phyloP scores from a whole-genome alignment of 495 filamentous ascomycete species.

The Pyrenula aspistea region DNA sequence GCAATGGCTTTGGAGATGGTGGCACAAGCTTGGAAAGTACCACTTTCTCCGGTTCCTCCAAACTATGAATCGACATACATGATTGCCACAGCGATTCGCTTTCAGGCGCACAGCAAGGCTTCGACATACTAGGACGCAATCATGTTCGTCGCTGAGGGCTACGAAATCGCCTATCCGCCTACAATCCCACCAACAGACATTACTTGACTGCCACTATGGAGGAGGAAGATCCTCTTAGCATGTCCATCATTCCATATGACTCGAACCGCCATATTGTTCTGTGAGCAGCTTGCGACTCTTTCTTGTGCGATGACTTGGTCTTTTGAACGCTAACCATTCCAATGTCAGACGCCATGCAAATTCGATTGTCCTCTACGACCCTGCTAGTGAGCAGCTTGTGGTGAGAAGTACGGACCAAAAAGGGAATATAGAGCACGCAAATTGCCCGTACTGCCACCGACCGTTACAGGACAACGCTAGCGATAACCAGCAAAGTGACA shows the following conservation, averaged over 20 bases:
- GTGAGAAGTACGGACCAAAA: constrained; percentile 50
- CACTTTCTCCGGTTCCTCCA: too few relatives aligned
- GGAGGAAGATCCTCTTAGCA: constrained; percentile 20
- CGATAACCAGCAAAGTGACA: constrained; percentile 23
- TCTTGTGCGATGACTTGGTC: not conserved
- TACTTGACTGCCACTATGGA: constrained; percentile 11
- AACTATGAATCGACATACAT: too few relatives aligned
- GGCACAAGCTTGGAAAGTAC: too few relatives aligned
- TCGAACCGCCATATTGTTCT: constrained; percentile 38
- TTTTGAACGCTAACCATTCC: not conserved
- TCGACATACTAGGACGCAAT: constrained; percentile 5
- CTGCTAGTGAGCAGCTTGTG: constrained; percentile 69
- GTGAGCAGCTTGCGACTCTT: constrained; percentile 18
- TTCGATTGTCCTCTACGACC: constrained; percentile 84
- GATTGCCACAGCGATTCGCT: too few relatives aligned
- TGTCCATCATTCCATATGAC: constrained; percentile 35
- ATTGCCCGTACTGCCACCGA: constrained; percentile 84
- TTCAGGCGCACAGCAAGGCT: constrained; percentile 5
- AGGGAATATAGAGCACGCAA: constrained; percentile 37
- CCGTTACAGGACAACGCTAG: constrained; percentile 47
- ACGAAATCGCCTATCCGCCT: not conserved
- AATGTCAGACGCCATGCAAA: constrained; percentile 70
- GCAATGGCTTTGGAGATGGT: too few relatives aligned
- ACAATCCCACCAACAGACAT: not conserved
- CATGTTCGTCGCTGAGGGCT: constrained; percentile 1